A percentile compares a stretch with the other conserved stretches of the same genome.
phyloP scores from a whole-genome alignment of 768 basidiomycete genomes.

The Amanita rubescens region DNA sequence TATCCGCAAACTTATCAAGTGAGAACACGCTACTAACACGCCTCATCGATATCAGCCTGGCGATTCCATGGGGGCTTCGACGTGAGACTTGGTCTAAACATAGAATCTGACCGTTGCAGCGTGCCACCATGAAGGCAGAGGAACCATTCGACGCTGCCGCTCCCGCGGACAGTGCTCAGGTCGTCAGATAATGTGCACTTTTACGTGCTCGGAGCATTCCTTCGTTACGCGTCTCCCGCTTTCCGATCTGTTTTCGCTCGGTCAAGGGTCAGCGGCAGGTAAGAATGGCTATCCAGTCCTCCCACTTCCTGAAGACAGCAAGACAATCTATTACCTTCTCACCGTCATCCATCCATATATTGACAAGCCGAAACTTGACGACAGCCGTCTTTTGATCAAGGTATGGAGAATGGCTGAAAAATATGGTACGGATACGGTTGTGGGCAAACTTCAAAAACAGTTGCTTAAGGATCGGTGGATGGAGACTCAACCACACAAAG shows the following conservation, averaged over 20 bases:
- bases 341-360: not conserved
- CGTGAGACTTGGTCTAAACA: too few relatives aligned
- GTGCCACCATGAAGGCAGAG: too few relatives aligned
- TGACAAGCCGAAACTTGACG: not conserved
- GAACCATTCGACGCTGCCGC: too few relatives aligned
- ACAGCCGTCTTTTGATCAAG: not conserved
- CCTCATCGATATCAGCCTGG: not conserved
- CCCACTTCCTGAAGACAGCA: conserved; percentile 11
- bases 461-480: conserved; percentile 40
- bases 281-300: conserved; percentile 4
- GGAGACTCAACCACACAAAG: conserved; percentile 60
- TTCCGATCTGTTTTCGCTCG: conserved; percentile 25
- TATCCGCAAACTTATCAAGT: too few relatives aligned
- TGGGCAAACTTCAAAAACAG: not conserved
- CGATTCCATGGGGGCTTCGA: too few relatives aligned
- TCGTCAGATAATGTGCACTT: too few relatives aligned
- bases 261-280: conserved; percentile 9
- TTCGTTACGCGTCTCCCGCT: conserved; percentile 23
- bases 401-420: not conserved
- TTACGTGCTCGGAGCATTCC: conserved; percentile 18
- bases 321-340: conserved; percentile 6
- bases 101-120: too few relatives aligned
- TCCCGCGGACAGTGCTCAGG: too few relatives aligned
- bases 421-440: conserved; percentile 1
- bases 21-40: not conserved